These are phyloP conservation scores for Neofusicoccum sp. DNA, from an alignment of 2,329 filamentous ascomycete genomes.

Conservation along the genomic window DNA sequence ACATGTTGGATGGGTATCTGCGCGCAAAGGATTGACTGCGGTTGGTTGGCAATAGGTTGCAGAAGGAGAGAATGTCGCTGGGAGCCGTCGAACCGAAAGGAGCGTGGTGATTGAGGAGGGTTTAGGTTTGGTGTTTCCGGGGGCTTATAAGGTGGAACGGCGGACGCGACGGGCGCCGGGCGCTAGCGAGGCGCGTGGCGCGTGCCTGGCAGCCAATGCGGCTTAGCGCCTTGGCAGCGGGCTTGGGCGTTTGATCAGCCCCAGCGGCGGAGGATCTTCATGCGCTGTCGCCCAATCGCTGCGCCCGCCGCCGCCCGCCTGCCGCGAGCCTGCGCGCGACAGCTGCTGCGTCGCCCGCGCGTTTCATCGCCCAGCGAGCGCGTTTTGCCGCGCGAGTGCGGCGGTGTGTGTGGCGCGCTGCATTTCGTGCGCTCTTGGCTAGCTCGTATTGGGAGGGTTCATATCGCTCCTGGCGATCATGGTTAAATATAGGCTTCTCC, in stretches of 20 bases:
- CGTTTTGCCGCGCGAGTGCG: neutral
- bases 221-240: neutral
- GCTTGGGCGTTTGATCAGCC: conserved; percentile 6
- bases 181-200: neutral
- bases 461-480: conserved; percentile 12
- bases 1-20: conserved; percentile 20
- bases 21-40: neutral
- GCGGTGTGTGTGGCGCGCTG: neutral
- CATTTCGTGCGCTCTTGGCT: neutral
- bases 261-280: conserved; percentile 14
- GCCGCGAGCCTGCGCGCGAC: neutral
- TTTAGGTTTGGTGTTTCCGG: conserved; percentile 14
- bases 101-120: neutral
- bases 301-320: neutral
- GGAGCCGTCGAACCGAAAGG: neutral
- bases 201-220: neutral
- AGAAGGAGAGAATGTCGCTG: neutral
- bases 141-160: conserved; percentile 3
- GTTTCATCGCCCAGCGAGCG: neutral
- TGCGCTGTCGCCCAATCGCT: neutral
- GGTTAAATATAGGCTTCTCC: conserved; percentile 19
- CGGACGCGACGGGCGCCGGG: neutral
- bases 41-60: neutral
- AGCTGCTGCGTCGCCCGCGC: neutral
- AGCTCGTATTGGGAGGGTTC: neutral